Evolutionary conservation across 2,329 filamentous ascomycete species (phyloP).

Genomic region (Pseudomassariella vexata): DNA sequence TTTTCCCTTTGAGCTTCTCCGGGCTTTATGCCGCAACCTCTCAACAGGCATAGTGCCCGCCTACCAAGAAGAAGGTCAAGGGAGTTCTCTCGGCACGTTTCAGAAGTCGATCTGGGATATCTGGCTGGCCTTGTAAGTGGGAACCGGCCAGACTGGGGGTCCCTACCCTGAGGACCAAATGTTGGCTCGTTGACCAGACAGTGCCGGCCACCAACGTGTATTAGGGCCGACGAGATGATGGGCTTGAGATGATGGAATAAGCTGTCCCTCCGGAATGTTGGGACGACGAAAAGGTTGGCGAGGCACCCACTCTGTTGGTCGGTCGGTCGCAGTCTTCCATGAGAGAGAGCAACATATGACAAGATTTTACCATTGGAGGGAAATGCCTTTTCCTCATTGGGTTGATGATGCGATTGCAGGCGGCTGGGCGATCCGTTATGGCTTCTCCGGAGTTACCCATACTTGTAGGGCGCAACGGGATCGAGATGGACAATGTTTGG

Average conservation of each 20-base stretch:
- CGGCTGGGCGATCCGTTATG: too few species aligned
- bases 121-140: not conserved
- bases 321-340: too few species aligned
- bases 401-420: too few species aligned
- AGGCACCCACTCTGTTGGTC: too few species aligned
- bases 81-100: conserved; percentile 6
- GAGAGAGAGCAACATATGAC: too few species aligned
- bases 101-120: conserved; percentile 5
- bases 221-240: conserved; percentile 1
- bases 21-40: conserved; percentile 4
- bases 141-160: conserved; percentile 3
- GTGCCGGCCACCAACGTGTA: not conserved
- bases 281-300: not conserved
- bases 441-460: not conserved
- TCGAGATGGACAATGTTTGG: not conserved
- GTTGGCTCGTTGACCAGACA: too few species aligned
- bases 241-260: conserved; percentile 7
- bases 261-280: not conserved
- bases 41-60: not conserved
- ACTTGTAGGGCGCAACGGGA: not conserved
- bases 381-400: too few species aligned
- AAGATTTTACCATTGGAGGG: too few species aligned
- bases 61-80: not conserved
- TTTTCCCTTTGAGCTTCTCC: not conserved
- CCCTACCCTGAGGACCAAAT: too few species aligned